Conservation (phyloP, 2,329 filamentous ascomycete genomes). For the Aspergillus glaucus region DNA sequence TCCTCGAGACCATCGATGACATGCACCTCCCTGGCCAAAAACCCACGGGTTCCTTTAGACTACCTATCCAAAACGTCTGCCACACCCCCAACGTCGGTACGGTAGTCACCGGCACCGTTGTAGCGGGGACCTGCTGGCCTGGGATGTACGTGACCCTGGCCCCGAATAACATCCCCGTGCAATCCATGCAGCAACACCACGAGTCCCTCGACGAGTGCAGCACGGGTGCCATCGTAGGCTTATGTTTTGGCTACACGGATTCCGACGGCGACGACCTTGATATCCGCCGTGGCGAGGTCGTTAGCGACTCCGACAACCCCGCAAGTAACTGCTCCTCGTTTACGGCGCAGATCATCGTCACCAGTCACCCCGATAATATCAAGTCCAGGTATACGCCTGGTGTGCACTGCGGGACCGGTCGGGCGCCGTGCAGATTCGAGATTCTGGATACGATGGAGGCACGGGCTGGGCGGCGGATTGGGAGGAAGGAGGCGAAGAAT, state of each 20-base stretch:
- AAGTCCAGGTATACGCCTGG: background rate
- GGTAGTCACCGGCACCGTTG: background rate
- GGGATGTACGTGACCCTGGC: background rate
- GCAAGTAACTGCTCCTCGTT: background rate
- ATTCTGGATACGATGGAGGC: background rate
- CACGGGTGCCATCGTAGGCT: background rate
- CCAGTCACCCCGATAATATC: background rate
- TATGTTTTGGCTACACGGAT: background rate
- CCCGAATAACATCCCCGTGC: background rate
- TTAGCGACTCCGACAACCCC: background rate
- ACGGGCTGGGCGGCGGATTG: background rate
- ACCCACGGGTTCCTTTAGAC: background rate
- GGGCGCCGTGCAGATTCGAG: background rate
- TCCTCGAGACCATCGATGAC: background rate
- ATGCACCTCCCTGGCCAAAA: background rate
- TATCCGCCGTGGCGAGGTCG: background rate
- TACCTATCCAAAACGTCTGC: background rate
- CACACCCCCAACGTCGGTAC: background rate
- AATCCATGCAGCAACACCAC: background rate
- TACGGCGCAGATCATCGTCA: background rate
- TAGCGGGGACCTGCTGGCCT: background rate
- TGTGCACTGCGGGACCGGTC: background rate
- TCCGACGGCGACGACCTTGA: background rate
- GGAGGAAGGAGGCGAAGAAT: background rate
- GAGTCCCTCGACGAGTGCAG: background rate